Conservation (phyloP, 2,329 filamentous ascomycete genomes). For the Cladophialophora immunda region DNA sequence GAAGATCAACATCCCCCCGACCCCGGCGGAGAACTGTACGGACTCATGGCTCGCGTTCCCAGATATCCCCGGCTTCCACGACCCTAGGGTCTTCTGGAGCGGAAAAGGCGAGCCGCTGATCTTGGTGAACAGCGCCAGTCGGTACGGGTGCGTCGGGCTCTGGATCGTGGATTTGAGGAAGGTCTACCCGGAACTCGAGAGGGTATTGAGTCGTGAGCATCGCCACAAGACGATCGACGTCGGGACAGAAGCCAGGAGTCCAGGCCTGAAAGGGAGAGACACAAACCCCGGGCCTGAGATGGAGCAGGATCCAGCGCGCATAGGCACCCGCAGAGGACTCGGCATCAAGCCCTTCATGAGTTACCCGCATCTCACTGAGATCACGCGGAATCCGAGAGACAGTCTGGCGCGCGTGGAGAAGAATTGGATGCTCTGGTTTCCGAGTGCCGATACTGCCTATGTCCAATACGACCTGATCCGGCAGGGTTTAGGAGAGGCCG, state of each 20-base stretch:
- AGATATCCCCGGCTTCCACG: slow-evolving; percentile 53
- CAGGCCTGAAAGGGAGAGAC: background rate
- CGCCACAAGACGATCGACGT: background rate
- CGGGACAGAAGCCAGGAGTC: background rate
- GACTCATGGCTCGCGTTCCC: slow-evolving; percentile 45
- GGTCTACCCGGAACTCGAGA: slow-evolving; percentile 30
- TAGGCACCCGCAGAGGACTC: background rate
- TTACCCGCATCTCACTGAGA: slow-evolving; percentile 47
- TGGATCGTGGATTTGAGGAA: slow-evolving; percentile 46
- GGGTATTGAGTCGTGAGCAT: slow-evolving; percentile 9
- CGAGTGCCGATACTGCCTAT: slow-evolving; percentile 44
- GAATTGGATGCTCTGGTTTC: slow-evolving; percentile 53
- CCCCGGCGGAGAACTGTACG: slow-evolving; percentile 48
- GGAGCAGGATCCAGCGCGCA: background rate
- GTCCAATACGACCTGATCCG: slow-evolving; percentile 49
- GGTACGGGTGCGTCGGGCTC: slow-evolving; percentile 47
- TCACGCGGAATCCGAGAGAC: slow-evolving; percentile 49
- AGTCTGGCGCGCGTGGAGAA: slow-evolving; percentile 50
- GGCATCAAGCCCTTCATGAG: slow-evolving; percentile 35
- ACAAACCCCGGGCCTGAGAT: background rate
- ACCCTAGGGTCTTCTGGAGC: slow-evolving; percentile 52
- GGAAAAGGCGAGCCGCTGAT: slow-evolving; percentile 51
- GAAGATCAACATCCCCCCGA: slow-evolving; percentile 49
- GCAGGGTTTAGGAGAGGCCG: slow-evolving; percentile 29
- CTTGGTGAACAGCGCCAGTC: slow-evolving; percentile 48